Conservation (phyloP, 2,329 filamentous ascomycete species). For the Colletotrichum sp. region DNA sequence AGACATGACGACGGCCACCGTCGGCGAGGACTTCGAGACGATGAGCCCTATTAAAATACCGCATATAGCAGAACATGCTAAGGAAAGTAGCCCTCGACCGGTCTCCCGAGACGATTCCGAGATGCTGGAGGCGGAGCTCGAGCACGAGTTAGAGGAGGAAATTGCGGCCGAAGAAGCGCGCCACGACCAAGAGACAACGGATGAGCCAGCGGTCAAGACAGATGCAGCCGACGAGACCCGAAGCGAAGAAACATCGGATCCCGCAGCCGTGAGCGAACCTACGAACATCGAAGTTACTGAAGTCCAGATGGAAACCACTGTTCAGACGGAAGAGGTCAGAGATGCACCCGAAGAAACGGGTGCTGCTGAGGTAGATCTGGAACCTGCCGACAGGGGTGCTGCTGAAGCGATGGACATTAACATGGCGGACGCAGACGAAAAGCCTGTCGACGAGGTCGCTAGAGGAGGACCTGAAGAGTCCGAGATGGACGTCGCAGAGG, state of each 20-base stretch:
- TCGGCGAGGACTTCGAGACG: constrained; percentile 9
- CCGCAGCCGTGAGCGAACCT: neutral
- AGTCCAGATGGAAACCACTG: neutral
- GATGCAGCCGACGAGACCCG: neutral
- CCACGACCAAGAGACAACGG: neutral
- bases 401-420: constrained; percentile 7
- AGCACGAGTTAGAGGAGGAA: constrained; percentile 12
- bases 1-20: neutral
- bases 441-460: neutral
- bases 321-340: neutral
- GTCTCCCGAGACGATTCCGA: neutral
- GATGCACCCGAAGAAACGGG: neutral
- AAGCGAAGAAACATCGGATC: neutral
- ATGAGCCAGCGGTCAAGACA: neutral
- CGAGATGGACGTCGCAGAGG: constrained; percentile 9
- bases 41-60: constrained; percentile 18
- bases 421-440: constrained; percentile 11
- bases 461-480: neutral
- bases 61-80: neutral
- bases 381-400: neutral
- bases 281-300: neutral
- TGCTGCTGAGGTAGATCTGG: neutral
- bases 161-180: neutral
- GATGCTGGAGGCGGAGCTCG: constrained; percentile 2
- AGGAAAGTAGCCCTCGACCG: neutral